phyloP scores from a whole-genome alignment of 2,329 filamentous ascomycete species.

The Aurifilum marmelostoma region DNA sequence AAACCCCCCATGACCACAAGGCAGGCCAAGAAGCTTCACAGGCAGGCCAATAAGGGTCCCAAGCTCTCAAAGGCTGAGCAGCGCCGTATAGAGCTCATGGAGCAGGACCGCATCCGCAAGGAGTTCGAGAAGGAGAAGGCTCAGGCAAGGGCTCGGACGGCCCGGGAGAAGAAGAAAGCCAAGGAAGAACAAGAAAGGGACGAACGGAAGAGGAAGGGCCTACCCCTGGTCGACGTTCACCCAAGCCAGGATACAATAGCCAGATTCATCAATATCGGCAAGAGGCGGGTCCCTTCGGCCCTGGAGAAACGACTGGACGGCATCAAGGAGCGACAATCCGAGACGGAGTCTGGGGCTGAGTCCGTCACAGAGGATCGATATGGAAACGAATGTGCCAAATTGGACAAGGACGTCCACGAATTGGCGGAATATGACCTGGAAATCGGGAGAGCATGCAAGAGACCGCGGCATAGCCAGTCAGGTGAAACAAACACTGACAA shows the following conservation, averaged over 20 bases:
- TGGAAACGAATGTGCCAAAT: not conserved
- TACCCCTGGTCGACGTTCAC: conserved; percentile 57
- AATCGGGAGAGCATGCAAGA: conserved; percentile 17
- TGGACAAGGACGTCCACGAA: conserved; percentile 11
- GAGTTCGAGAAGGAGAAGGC: conserved; percentile 55
- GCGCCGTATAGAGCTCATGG: conserved; percentile 45
- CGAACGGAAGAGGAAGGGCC: conserved; percentile 54
- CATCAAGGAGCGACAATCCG: conserved; percentile 13
- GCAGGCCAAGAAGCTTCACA: conserved; percentile 51
- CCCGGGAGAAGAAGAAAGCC: conserved; percentile 59
- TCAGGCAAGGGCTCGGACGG: conserved; percentile 51
- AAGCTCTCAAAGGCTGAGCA: conserved; percentile 49
- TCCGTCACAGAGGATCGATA: not conserved
- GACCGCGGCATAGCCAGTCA: conserved; percentile 13
- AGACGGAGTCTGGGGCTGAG: conserved; percentile 15
- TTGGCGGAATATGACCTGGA: not conserved
- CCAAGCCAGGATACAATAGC: conserved; percentile 63
- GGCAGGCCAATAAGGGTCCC: conserved; percentile 44
- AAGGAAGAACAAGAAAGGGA: conserved; percentile 54
- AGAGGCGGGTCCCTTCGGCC: conserved; percentile 31
- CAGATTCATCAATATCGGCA: conserved; percentile 47
- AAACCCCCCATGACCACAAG: conserved; percentile 53
- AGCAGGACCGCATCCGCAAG: conserved; percentile 59
- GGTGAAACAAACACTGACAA: conserved; percentile 4
- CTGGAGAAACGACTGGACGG: conserved; percentile 27